Evolutionary conservation across 805 yeast genomes (phyloP), one percentile per base, ranked within the genome.

Genomic region (Cyberlindnera sargentensis): DNA sequence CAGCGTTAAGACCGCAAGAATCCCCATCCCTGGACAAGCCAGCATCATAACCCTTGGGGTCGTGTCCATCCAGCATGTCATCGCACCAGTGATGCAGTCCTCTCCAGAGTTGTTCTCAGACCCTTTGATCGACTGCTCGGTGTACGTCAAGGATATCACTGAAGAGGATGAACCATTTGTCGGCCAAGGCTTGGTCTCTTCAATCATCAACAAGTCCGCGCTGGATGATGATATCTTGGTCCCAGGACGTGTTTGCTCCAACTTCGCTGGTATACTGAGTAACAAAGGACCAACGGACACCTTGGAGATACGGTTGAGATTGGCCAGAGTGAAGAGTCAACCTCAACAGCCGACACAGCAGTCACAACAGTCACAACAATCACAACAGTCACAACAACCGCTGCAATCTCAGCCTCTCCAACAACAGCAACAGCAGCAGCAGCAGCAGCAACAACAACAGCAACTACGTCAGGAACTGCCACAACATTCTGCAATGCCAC

Each of bases 181-280:
- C 54, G 75, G 73, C 4, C 70, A 63, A 44, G 76, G 76, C 2
- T 50, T 70, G 27, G 63, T 64, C 11, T 67, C 73, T 3, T 62
- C 59, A 34, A 42, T 70, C 2, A 39, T 58, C 4, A 65, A 31
- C 31, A 33, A 29, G 11, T 41, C 39, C 11, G 45, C 47, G 3
- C 24, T 45, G 11, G 47, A 49, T 15, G 61, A 55, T 20, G 56
- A 56, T n/a, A 39, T 71, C 5, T 68, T 81, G 5, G 76, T 82
- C 9, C 70, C 72, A 3, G 75, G 75, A 4, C 52, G 82, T 43
- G 78, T 80, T 31, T 78, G 83, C 51, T 76, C 76, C 43, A 79
- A 73, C 53, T 67, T 80, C 41, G 68, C 78, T 28, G 72, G 75
- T 39, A 59, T 76, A 52, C 65, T 55, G 47, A 46, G 42, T 20